Evolutionary conservation across 108 stramenopile genomes (phyloP).

Genomic region (Conticribra weissflogii): DNA sequence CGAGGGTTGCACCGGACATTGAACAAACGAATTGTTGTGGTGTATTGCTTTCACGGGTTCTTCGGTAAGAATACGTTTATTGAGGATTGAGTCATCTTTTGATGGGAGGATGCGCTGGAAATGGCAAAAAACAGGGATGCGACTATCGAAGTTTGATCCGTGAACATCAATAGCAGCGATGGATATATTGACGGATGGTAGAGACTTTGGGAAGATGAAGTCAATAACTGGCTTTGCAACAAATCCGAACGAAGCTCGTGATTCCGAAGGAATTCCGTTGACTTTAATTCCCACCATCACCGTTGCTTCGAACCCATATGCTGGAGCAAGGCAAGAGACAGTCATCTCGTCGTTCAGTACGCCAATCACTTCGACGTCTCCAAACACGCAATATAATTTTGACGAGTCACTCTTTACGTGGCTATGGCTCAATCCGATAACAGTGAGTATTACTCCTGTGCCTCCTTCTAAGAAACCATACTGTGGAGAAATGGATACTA

Average conservation of each 20-base stretch:
- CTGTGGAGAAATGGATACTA: background rate
- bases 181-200: background rate
- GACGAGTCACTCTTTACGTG: background rate
- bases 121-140: background rate
- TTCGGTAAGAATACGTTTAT: background rate
- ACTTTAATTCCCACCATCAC: slow-evolving; percentile 16
- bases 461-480: slow-evolving; percentile 10
- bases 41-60: slow-evolving; percentile 2
- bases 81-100: background rate
- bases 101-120: slow-evolving; percentile 5
- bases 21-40: slow-evolving; percentile 3
- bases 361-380: slow-evolving; percentile 2
- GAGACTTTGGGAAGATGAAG: slow-evolving; percentile 6
- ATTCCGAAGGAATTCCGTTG: slow-evolving; percentile 7
- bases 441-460: slow-evolving; percentile 2
- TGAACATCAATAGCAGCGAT: slow-evolving; percentile 1
- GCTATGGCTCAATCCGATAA: background rate
- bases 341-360: background rate
- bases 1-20: slow-evolving; percentile 7
- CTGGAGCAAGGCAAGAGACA: slow-evolving; percentile 9
- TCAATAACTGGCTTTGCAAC: background rate
- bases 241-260: slow-evolving; percentile 4
- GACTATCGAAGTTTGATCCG: background rate
- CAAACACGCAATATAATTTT: slow-evolving; percentile 6
- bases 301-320: background rate